A percentile compares a stretch with the other conserved stretches of the same genome.
phyloP scores from a whole-genome alignment of 2,329 filamentous ascomycete species.

The Fusarium oxysporum region DNA sequence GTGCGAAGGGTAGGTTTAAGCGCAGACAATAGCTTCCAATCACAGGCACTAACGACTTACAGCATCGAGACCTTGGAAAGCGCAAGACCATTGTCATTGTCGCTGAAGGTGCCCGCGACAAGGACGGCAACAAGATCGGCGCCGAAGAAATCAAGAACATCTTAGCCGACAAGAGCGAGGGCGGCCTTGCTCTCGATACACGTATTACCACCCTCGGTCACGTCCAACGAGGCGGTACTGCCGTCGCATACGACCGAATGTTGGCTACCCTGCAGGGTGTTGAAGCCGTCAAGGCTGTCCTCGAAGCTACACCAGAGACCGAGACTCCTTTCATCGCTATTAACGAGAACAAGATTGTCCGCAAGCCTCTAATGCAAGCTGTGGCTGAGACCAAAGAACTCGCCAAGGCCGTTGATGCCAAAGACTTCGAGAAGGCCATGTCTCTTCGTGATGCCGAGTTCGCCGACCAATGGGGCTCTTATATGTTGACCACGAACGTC shows the following conservation, averaged over 20 bases:
- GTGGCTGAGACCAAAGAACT: slow-evolving; percentile 89
- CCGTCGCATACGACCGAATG: slow-evolving; percentile 95
- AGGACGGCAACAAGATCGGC: slow-evolving; percentile 84
- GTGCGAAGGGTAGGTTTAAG: slow-evolving; percentile 72
- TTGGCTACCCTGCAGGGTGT: slow-evolving; percentile 93
- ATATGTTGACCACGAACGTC: slow-evolving; percentile 89
- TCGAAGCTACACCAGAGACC: slow-evolving; percentile 88
- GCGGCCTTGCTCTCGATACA: slow-evolving; percentile 84
- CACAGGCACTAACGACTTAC: slow-evolving; percentile 36
- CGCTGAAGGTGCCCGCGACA: slow-evolving; percentile 92
- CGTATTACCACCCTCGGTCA: slow-evolving; percentile 95
- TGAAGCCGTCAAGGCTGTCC: slow-evolving; percentile 90
- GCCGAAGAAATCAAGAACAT: slow-evolving; percentile 86
- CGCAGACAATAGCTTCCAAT: neutral
- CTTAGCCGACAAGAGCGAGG: slow-evolving; percentile 75
- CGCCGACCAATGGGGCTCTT: slow-evolving; percentile 89
- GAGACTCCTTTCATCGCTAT: slow-evolving; percentile 96
- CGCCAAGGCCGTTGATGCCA: slow-evolving; percentile 81
- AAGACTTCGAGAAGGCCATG: slow-evolving; percentile 92
- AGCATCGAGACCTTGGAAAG: slow-evolving; percentile 91
- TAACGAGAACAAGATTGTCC: slow-evolving; percentile 96
- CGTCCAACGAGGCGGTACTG: slow-evolving; percentile 93
- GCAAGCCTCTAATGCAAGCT: slow-evolving; percentile 88
- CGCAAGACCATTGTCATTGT: slow-evolving; percentile 98
- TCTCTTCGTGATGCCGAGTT: slow-evolving; percentile 91